Evolutionary conservation across 768 basidiomycete species (phyloP).

Genomic region (Paxillus ammoniavirescens): DNA sequence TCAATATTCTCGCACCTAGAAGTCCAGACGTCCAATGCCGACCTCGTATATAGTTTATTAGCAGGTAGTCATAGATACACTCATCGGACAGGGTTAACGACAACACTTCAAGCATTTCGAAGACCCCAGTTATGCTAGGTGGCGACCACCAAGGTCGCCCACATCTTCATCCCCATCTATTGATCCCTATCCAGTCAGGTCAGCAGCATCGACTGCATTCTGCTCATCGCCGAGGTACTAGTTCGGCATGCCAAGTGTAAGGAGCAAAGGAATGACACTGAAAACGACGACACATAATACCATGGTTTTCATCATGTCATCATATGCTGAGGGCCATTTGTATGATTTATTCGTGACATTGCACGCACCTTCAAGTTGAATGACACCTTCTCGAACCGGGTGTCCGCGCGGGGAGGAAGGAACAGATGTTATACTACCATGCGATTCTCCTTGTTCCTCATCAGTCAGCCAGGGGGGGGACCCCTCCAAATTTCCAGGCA

Average conservation of each 20-base stretch:
- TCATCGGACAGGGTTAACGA: too few relatives aligned
- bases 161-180: not conserved
- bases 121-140: not conserved
- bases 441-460: constrained; percentile 44
- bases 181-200: constrained; percentile 17
- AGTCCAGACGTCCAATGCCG: too few relatives aligned
- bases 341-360: not conserved
- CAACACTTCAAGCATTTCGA: too few relatives aligned
- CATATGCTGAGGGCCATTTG: constrained; percentile 38
- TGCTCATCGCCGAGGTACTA: constrained; percentile 69
- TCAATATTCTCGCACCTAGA: too few relatives aligned
- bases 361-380: constrained; percentile 46
- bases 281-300: constrained; percentile 52
- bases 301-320: constrained; percentile 56
- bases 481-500: constrained; percentile 59
- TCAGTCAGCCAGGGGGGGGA: constrained; percentile 51
- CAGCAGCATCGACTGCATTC: constrained; percentile 57
- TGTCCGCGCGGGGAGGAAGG: constrained; percentile 46
- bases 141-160: not conserved
- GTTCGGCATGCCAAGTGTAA: constrained; percentile 60
- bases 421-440: constrained; percentile 53
- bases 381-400: constrained; percentile 64
- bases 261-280: constrained; percentile 55
- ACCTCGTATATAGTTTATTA: too few relatives aligned
- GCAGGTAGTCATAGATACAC: too few relatives aligned